Evolutionary conservation across 2,329 filamentous ascomycete genomes (phyloP), one percentile per base, ranked within the genome.

Genomic region (Cladosporium sp.): DNA sequence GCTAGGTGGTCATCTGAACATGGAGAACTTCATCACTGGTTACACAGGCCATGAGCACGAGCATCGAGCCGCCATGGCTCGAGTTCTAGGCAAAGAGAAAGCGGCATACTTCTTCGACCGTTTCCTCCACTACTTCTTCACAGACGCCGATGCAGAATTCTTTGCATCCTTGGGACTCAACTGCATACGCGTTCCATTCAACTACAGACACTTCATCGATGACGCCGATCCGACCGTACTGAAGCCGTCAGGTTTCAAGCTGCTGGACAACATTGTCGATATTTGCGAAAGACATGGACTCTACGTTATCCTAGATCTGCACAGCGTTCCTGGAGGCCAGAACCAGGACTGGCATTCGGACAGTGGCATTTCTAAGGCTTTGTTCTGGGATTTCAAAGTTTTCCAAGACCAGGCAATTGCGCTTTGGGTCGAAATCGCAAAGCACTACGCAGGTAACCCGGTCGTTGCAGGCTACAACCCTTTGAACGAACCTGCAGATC

Each of bases 11-110:
- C 67, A 69, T 21, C 49, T 65, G 56, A 79, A 77, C 48, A 63
- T 63, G 60, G 85, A 87, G 73, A 88, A 87, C 72, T 88, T 88
- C 78, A 88, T 88, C 68, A 86, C 84, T 0, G 86, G 86, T n/a
- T 88, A 83, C 65, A 79, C 85, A 13, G 86, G 84, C n/a, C 84
- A 86, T 59, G 86, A 88, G 71, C 79, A 79, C 25, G 80, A 87
- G 66, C 83, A 86, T 66, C 83, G 85, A 8, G 80, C 80, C 2
- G 81, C 84, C 1, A 81, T 88, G 76, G 76, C 81, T 0, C 78
- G 82, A 64, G 83, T 84, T 0, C 76, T 88, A 0, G 86, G 86
- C 0, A 71, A 81, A 56, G 81, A 87, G 58, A 87, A 86, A 70
- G 83, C 84, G 57, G 79, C 86, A 4, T 88, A 82, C 77, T 87